These are phyloP conservation scores for Eucalyptus erythrocorys DNA, from an alignment of 345 rosid genomes.

Conservation along the genomic window DNA sequence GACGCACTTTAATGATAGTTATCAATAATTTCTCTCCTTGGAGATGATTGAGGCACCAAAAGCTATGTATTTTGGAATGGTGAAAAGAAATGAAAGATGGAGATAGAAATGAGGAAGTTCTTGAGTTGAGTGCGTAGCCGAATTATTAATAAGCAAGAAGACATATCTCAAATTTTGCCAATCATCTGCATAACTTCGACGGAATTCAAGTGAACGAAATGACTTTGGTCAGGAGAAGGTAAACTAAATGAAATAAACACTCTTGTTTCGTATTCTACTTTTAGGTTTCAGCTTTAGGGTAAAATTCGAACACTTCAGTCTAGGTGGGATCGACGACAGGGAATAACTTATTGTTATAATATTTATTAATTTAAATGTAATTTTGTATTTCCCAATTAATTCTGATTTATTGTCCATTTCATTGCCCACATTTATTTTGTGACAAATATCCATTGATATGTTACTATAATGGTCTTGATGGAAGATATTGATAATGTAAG, in stretches of 20 bases:
- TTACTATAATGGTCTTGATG: too few species aligned
- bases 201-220: background rate
- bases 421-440: too few species aligned
- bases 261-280: background rate
- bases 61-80: background rate
- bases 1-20: too few species aligned
- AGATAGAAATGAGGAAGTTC: background rate
- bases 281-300: background rate
- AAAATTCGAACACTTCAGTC: background rate
- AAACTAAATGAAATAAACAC: background rate
- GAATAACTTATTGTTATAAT: background rate
- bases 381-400: too few species aligned
- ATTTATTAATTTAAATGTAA: too few species aligned
- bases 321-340: background rate
- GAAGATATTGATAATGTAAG: rapidly evolving
- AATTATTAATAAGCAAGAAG: too few species aligned
- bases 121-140: background rate
- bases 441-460: too few species aligned
- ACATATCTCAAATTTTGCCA: too few species aligned
- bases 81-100: background rate
- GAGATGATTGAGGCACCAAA: background rate
- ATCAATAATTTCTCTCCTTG: too few species aligned
- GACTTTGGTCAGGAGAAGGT: background rate
- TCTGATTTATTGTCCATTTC: too few species aligned
- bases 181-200: background rate